These are phyloP conservation scores for Alternaria solani DNA, from an alignment of 2,329 filamentous ascomycete genomes.

Conservation along the genomic window DNA sequence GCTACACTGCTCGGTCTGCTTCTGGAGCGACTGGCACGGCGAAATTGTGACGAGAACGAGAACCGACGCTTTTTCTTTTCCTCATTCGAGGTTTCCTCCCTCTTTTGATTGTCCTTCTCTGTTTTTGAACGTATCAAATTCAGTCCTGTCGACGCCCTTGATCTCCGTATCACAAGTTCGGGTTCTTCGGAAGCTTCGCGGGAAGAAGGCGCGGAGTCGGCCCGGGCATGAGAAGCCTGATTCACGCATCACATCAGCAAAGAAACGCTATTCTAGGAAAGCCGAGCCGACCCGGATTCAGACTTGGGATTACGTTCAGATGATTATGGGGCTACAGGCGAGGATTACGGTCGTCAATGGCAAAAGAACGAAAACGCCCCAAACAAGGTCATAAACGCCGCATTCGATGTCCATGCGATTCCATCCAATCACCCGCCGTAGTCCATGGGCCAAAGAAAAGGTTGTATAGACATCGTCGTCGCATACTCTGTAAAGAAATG, in stretches of 20 bases:
- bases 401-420: conserved; percentile 24
- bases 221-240: conserved; percentile 35
- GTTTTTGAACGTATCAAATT: conserved; percentile 14
- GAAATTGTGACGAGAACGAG: conserved; percentile 45
- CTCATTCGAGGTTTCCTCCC: conserved; percentile 24
- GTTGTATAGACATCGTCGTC: conserved; percentile 17
- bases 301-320: conserved; percentile 37
- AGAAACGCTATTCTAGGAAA: conserved; percentile 23
- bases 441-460: conserved; percentile 20
- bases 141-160: conserved; percentile 22
- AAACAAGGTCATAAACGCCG: conserved; percentile 22
- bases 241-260: conserved; percentile 51
- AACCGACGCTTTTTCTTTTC: conserved; percentile 43
- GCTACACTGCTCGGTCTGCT: conserved; percentile 42
- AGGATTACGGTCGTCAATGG: conserved; percentile 25
- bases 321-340: conserved; percentile 39
- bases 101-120: conserved; percentile 21
- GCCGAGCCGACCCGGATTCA: conserved; percentile 4
- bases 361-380: conserved; percentile 35
- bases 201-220: conserved; percentile 39
- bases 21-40: conserved; percentile 43
- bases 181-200: conserved; percentile 44
- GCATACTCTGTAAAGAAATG: conserved; percentile 20
- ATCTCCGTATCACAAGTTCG: conserved; percentile 30
- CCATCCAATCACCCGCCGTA: conserved; percentile 19